Conservation (phyloP, 139 green algal genomes). For the Tetraselmis chui region DNA sequence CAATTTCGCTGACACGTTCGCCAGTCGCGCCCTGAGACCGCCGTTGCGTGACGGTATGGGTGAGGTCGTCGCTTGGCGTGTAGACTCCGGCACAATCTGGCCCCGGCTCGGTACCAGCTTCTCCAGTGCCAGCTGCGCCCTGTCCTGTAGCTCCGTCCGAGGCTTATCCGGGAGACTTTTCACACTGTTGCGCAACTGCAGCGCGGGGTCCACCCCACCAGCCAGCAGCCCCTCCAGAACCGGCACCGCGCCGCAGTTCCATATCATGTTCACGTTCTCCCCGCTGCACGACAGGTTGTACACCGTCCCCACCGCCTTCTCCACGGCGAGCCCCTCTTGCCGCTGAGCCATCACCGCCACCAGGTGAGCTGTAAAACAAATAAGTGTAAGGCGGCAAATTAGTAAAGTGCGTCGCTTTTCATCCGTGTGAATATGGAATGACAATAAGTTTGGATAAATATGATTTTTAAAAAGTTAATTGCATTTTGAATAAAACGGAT, state of each 20-base stretch:
- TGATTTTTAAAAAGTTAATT: no score
- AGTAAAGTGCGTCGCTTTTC: no score
- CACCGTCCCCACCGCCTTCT: background rate
- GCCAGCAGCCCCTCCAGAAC: background rate
- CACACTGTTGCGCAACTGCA: background rate
- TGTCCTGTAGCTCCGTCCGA: background rate
- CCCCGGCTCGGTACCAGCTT: background rate
- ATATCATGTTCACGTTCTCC: background rate
- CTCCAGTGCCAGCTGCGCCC: background rate
- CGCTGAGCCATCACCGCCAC: background rate
- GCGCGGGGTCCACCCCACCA: background rate
- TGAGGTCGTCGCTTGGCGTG: background rate
- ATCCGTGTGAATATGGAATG: no score
- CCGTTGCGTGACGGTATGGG: no score
- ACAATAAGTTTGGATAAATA: no score
- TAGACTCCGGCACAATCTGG: background rate
- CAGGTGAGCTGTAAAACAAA: background rate
- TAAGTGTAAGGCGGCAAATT: no score
- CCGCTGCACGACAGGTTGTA: background rate
- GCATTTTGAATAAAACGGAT: no score
- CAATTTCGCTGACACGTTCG: background rate
- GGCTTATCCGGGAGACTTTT: background rate
- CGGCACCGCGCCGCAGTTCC: background rate
- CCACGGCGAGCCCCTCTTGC: background rate
- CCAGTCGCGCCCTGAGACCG: background rate